Conservation (phyloP, 768 basidiomycete species). For the Lentinula detonsa region DNA sequence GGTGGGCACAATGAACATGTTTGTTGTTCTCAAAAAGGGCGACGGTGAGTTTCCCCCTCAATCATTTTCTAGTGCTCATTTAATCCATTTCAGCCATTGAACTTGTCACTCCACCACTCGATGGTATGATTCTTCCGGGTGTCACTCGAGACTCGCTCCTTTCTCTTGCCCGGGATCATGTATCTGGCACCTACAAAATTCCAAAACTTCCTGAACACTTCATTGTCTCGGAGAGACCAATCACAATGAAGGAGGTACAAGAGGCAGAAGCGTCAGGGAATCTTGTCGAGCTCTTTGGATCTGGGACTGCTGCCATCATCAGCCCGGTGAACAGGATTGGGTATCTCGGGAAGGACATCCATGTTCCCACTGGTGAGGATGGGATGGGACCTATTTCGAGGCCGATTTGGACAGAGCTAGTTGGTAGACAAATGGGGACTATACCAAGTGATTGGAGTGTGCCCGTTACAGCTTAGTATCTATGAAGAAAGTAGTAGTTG, state of each 20-base stretch:
- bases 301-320: conserved; percentile 80
- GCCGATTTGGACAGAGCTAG: conserved; percentile 65
- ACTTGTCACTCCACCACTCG: conserved; percentile 83
- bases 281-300: conserved; percentile 78
- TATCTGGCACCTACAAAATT: conserved; percentile 36
- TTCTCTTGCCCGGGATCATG: conserved; percentile 59
- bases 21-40: conserved; percentile 67
- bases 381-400: conserved; percentile 80
- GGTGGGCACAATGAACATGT: conserved; percentile 93
- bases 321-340: conserved; percentile 70
- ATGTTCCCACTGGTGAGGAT: conserved; percentile 57
- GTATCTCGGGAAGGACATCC: conserved; percentile 57
- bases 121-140: conserved; percentile 89
- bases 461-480: conserved; percentile 24
- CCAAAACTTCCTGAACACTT: conserved; percentile 49
- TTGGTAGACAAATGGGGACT: conserved; percentile 74
- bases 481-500: background rate
- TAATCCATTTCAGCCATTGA: conserved; percentile 48
- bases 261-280: conserved; percentile 49
- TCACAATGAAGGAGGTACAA: conserved; percentile 75
- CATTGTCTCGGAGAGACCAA: conserved; percentile 58
- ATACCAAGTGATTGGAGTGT: conserved; percentile 82
- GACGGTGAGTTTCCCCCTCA: conserved; percentile 42
- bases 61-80: background rate
- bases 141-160: conserved; percentile 87